Evolutionary conservation across 352 stramenopile species (phyloP).

Genomic region (Pythium chondricola): DNA sequence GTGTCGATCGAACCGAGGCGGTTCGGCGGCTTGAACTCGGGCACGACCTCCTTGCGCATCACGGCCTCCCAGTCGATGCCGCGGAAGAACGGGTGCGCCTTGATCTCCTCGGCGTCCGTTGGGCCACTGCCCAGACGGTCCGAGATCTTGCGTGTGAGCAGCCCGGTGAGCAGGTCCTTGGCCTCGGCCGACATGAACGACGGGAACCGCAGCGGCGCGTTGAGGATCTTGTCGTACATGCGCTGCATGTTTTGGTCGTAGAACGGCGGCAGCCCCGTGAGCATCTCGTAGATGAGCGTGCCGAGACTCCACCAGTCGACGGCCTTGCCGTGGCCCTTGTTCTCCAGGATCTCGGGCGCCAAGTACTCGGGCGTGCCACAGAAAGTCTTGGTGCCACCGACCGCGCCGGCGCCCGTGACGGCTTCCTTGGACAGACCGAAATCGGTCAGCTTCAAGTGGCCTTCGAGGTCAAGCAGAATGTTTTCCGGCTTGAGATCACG

Average conservation of each 20-base stretch:
- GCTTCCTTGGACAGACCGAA: constrained; percentile 94
- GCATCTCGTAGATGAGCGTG: constrained; percentile 94
- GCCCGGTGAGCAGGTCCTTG: constrained; percentile 73
- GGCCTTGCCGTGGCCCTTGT: constrained; percentile 89
- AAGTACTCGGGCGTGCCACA: constrained; percentile 94
- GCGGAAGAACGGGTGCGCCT: constrained; percentile 90
- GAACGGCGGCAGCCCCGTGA: constrained; percentile 88
- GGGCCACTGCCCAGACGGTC: constrained; percentile 83
- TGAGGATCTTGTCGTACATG: constrained; percentile 95
- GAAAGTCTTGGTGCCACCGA: constrained; percentile 87
- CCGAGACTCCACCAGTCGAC: constrained; percentile 91
- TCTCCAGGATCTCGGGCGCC: constrained; percentile 92
- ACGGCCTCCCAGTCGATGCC: constrained; percentile 90
- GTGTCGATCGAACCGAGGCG: constrained; percentile 88
- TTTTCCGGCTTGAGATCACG: constrained; percentile 97
- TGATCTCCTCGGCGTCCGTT: constrained; percentile 90
- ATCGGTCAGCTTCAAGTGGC: constrained; percentile 92
- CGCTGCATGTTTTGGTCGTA: constrained; percentile 94
- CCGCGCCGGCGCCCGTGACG: constrained; percentile 73
- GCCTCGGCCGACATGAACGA: constrained; percentile 90
- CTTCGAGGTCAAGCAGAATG: constrained; percentile 91
- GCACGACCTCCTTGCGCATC: constrained; percentile 79
- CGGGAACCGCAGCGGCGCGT: constrained; percentile 81
- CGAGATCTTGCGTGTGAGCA: constrained; percentile 85
- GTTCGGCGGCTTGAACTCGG: constrained; percentile 90